These are phyloP conservation scores for Phyllosticta capitalensis DNA, from an alignment of 2,329 filamentous ascomycete species.

Conservation along the genomic window DNA sequence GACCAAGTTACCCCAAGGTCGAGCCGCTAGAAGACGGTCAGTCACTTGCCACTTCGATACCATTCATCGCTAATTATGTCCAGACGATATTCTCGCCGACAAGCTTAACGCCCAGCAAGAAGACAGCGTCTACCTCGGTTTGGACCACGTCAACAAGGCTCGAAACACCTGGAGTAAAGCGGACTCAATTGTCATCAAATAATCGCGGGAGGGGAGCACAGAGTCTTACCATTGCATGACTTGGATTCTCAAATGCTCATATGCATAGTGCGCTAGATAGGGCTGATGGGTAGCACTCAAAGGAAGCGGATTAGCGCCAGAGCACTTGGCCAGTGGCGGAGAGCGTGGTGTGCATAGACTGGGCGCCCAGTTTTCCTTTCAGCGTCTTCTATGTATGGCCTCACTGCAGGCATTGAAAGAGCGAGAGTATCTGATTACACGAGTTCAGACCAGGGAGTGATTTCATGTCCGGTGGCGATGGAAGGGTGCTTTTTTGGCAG, in stretches of 20 bases:
- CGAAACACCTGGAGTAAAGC: slow-evolving; percentile 50
- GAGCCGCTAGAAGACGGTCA: slow-evolving; percentile 81
- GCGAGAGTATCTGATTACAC: neutral
- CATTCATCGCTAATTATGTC: slow-evolving; percentile 6
- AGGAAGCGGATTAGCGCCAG: neutral
- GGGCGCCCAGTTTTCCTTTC: neutral
- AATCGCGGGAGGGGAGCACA: neutral
- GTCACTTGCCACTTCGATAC: slow-evolving; percentile 20
- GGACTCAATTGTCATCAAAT: slow-evolving; percentile 41
- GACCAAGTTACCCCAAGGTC: slow-evolving; percentile 61
- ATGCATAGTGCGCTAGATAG: slow-evolving; percentile 7
- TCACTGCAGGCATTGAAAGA: neutral
- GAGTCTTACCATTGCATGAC: neutral
- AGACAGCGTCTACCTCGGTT: slow-evolving; percentile 37
- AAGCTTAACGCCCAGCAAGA: slow-evolving; percentile 22
- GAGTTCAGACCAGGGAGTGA: neutral
- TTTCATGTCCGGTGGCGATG: neutral
- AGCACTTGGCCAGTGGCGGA: neutral
- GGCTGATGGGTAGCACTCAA: neutral
- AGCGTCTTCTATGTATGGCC: neutral
- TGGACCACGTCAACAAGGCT: slow-evolving; percentile 55
- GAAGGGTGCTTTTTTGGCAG: neutral
- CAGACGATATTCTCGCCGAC: slow-evolving; percentile 39
- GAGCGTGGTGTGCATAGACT: neutral
- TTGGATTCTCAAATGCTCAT: slow-evolving; percentile 3